Evolutionary conservation across 768 basidiomycete genomes (phyloP).

Genomic region (Coprinellus micaceus): DNA sequence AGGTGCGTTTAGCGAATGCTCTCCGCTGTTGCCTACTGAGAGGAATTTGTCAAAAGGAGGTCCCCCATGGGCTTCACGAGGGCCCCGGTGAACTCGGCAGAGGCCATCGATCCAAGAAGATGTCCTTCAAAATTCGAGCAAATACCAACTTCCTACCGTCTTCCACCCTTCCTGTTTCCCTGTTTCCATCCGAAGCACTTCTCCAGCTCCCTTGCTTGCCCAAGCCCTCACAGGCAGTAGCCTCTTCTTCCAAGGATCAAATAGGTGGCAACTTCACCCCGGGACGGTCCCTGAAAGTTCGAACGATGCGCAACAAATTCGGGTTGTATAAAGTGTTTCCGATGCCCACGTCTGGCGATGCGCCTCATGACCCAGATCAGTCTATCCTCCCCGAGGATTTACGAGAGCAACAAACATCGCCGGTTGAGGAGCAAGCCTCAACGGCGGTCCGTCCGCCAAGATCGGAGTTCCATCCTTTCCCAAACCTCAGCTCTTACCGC

Average conservation of each 20-base stretch:
- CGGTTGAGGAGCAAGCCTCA: background rate
- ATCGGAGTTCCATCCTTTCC: background rate
- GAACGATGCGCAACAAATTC: background rate
- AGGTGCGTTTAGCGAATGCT: no score
- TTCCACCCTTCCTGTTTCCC: background rate
- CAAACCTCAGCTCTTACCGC: background rate
- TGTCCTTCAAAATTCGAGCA: background rate
- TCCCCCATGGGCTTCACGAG: no score
- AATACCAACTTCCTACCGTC: background rate
- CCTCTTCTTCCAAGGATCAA: background rate
- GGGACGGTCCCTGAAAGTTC: background rate
- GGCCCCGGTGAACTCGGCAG: background rate
- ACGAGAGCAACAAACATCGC: background rate
- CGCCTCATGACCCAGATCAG: background rate
- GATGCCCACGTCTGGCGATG: background rate
- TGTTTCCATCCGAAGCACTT: background rate
- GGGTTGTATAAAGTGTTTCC: background rate
- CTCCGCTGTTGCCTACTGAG: no score
- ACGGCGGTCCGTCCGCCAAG: background rate
- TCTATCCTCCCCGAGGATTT: background rate
- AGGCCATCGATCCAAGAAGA: background rate
- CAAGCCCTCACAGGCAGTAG: background rate
- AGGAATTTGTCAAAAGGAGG: no score
- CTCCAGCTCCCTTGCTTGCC: background rate
- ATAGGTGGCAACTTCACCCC: background rate